Conservation (phyloP, 2,329 filamentous ascomycete species). For the Apiospora phragmitis region DNA sequence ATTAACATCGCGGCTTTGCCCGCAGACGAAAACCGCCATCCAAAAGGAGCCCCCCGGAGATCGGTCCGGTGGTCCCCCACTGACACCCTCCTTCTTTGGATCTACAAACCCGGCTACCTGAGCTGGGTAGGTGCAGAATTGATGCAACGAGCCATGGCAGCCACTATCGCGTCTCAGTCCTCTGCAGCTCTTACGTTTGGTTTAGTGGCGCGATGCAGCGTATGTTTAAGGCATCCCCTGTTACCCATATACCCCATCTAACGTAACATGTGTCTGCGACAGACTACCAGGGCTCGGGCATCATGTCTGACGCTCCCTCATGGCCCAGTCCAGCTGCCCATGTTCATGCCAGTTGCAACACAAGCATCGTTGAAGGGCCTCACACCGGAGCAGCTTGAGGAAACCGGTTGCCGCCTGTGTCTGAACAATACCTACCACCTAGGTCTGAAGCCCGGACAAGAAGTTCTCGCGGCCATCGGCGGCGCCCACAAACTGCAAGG, state of each 20-base stretch:
- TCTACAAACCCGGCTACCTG: not conserved
- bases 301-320: conserved; percentile 87
- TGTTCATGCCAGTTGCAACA: conserved; percentile 98
- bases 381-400: conserved; percentile 87
- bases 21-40: not conserved
- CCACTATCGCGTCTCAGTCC: conserved; percentile 45
- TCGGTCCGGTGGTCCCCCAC: not conserved
- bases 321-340: conserved; percentile 83
- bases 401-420: conserved; percentile 85
- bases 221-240: conserved; percentile 44
- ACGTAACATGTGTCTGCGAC: conserved; percentile 7
- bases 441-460: conserved; percentile 90
- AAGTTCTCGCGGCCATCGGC: conserved; percentile 81
- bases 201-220: conserved; percentile 75
- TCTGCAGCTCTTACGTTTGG: conserved; percentile 76
- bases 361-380: conserved; percentile 94
- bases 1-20: not conserved
- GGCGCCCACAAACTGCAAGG: conserved; percentile 93
- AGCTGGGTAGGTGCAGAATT: not conserved
- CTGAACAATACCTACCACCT: conserved; percentile 98
- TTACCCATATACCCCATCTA: not conserved
- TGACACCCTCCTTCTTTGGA: not conserved
- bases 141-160: conserved; percentile 46
- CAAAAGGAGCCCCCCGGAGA: not conserved
- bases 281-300: conserved; percentile 94